Evolutionary conservation across 805 yeast species (phyloP), one percentile per base, ranked within the genome.

Genomic region (Kuraishia molischiana): DNA sequence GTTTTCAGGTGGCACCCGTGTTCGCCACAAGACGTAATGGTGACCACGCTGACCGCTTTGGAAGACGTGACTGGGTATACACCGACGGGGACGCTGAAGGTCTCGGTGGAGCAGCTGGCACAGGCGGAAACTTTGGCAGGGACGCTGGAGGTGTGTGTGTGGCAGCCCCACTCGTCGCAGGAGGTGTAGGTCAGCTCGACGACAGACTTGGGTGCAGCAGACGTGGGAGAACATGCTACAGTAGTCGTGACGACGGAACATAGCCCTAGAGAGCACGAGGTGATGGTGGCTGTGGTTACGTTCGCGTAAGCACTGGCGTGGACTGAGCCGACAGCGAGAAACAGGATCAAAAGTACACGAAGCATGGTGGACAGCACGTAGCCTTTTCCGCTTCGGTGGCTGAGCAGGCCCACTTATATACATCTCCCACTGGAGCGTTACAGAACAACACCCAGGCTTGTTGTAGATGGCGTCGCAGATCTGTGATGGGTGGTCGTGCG

Each of bases 121-220:
- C 26, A 22, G 11, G 26, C 41, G 39, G 64, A 59, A 6, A 56
- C 50, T 14, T 64, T 58, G n/a, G 50, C 32, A 28, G 62, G 52
- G 59, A 47, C 39, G 26, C 36, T 29, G 3, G 43, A 20, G 21
- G 50, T 45, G 10, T 24, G 26, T 22, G 26, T 22, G 11, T 22
- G 26, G 11, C 26, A 22, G 10, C 26, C 26, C 26, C 8, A 11
- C 11, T 8, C 11, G 26, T 22, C 26, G 11, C 26, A 22, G 10
- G 26, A 22, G 11, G 26, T 22, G 11, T 22, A 22, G 8, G 26
- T 22, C 8, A 22, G 26, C 26, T 22, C 26, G 10, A 22, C 26
- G 8, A 11, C 26, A 22, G 26, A 22, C 26, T 53, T 49, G 14
- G 42, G 37, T 19, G 54, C 46, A 36, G 50, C 44, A n/a, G 46